These are phyloP conservation scores for Agaricus blazei DNA, from an alignment of 768 basidiomycete genomes.

Conservation along the genomic window DNA sequence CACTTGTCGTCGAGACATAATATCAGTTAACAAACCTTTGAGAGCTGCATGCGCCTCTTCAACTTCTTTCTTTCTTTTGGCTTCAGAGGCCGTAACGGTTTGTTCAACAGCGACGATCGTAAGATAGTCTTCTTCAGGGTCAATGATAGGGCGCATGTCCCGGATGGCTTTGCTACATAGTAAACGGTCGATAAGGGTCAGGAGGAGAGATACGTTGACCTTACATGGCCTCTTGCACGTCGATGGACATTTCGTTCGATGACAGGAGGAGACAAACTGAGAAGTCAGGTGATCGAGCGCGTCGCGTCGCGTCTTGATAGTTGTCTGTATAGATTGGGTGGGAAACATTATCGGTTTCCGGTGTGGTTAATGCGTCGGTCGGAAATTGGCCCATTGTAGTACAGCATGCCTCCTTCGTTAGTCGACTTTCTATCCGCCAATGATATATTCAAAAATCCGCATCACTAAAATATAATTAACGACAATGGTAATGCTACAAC, in stretches of 20 bases:
- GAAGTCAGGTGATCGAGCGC: too few relatives aligned
- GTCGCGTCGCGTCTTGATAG: too few relatives aligned
- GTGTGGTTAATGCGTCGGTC: too few relatives aligned
- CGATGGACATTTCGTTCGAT: conserved; percentile 27
- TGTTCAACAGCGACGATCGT: conserved; percentile 74
- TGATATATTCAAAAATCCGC: too few relatives aligned
- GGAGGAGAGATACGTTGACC: conserved; percentile 4
- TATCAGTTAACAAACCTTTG: conserved; percentile 39
- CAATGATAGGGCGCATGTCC: conserved; percentile 68
- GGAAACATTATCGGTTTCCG: too few relatives aligned
- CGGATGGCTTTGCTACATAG: conserved; percentile 54
- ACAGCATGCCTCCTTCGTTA: too few relatives aligned
- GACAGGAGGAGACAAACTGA: not conserved
- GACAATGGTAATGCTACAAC: too few relatives aligned
- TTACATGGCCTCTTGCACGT: conserved; percentile 45
- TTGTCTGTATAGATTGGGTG: too few relatives aligned
- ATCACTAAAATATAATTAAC: too few relatives aligned
- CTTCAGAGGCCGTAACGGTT: conserved; percentile 53
- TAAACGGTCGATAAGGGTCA: not conserved
- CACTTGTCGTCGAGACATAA: too few relatives aligned
- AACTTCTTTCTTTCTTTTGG: conserved; percentile 56
- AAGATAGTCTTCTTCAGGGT: conserved; percentile 74
- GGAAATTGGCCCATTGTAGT: too few relatives aligned
- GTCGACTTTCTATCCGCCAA: too few relatives aligned
- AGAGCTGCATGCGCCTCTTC: conserved; percentile 63